phyloP scores from a whole-genome alignment of 495 filamentous ascomycete genomes.

The Niebla homalea region DNA sequence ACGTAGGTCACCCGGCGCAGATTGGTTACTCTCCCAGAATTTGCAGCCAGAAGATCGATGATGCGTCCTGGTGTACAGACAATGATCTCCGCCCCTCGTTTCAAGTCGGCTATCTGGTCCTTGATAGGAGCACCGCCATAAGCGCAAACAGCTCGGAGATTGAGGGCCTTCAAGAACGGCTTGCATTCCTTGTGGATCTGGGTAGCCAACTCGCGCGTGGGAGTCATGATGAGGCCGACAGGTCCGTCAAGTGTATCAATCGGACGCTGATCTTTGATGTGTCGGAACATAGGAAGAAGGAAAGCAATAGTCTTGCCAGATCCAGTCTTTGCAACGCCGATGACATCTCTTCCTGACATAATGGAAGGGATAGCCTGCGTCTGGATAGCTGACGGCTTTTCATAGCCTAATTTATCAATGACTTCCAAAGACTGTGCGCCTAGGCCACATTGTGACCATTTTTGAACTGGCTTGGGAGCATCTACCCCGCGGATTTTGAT shows the following conservation, averaged over 20 bases:
- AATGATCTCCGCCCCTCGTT: slow-evolving; percentile 87
- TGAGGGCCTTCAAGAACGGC: slow-evolving; percentile 79
- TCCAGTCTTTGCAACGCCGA: slow-evolving; percentile 94
- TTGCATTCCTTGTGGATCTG: slow-evolving; percentile 93
- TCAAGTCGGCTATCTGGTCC: slow-evolving; percentile 92
- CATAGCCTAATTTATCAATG: slow-evolving; percentile 69
- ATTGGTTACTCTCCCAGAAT: slow-evolving; percentile 85
- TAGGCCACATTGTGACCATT: slow-evolving; percentile 92
- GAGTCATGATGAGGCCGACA: slow-evolving; percentile 78
- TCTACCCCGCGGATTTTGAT: slow-evolving; percentile 84
- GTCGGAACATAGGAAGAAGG: slow-evolving; percentile 87
- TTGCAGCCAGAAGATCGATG: slow-evolving; percentile 88
- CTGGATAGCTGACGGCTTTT: slow-evolving; percentile 85
- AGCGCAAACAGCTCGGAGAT: slow-evolving; percentile 84
- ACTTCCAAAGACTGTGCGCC: slow-evolving; percentile 81
- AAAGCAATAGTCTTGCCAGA: slow-evolving; percentile 99
- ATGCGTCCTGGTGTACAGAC: slow-evolving; percentile 94
- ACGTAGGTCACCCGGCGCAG: slow-evolving; percentile 79
- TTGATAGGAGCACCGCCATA: slow-evolving; percentile 96
- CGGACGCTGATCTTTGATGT: slow-evolving; percentile 86
- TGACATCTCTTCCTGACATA: slow-evolving; percentile 92
- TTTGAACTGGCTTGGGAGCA: slow-evolving; percentile 83
- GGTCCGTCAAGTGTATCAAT: slow-evolving; percentile 80
- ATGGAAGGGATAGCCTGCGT: slow-evolving; percentile 88
- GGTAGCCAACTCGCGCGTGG: slow-evolving; percentile 85